Base-by-base conservation (phyloP, 2,329 filamentous ascomycete genomes). In the Xylaria sp. region DNA sequence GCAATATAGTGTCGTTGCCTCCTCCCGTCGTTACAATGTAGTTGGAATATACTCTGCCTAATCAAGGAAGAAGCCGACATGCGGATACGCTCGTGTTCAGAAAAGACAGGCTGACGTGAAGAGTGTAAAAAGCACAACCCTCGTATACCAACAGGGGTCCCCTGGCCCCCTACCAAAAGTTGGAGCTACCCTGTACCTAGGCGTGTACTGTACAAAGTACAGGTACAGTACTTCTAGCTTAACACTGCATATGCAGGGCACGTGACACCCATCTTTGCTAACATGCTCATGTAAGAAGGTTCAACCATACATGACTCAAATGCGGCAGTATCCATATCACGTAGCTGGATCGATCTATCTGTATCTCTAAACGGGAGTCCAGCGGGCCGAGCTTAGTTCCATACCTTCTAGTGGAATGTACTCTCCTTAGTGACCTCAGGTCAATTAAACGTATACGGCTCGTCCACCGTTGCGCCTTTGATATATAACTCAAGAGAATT, bases 41-140 rank as follows among this genome's bases (percentile, higher is more conserved):
- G 49, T 28, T 25, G 23, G 31, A 46, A 36, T 31, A 48, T n/a
- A 65, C 4, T 7, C 48, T 49, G 20, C 8, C 20, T 31, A 20
- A 39, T 25, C 18, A 49, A 51, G 25, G 52, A 62, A 52, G 49
- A 39, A 62, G 62, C 51, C 10, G 58, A 12, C 57, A 63, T 68
- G 69, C 69, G 31, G 62, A 61, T 41, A 43, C 57, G 57, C 64
- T 71, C 66, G 69, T 71, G 69, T 71, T 69, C 63, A 59, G 28
- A 56, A 43, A 54, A 23, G 56, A 57, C 56, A 43, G 61, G 55
- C 41, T 61, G 58, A 36, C 28, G 41, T 25, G 12, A 48, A 28
- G 20, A 15, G 51, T 43, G 6, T 48, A 57, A 57, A 36, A 9
- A 57, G 8, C 8, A 56, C 61, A 36, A 36, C 62, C 51, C 66